Percentiles rank a stretch among this genome's conserved stretches.
These are phyloP conservation scores for Fraxinus albicans DNA, from an alignment of 305 asterid genomes.

Conservation along the genomic window DNA sequence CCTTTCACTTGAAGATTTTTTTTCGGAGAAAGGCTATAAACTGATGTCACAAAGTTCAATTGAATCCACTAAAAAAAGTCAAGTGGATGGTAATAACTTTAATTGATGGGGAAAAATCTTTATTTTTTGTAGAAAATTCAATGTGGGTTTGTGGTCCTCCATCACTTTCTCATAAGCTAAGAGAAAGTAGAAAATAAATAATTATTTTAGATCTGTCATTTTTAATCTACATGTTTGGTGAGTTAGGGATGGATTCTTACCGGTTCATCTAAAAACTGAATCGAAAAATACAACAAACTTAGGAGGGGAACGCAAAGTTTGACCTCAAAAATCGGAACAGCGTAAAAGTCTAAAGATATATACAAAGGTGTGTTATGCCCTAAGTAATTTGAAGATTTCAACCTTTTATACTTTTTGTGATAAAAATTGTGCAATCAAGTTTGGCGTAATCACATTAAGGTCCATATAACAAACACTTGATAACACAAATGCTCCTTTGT, in stretches of 20 bases:
- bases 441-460: not conserved
- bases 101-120: not conserved
- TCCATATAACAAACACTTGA: constrained; percentile 22
- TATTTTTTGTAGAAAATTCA: constrained; percentile 7
- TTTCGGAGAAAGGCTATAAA: not conserved
- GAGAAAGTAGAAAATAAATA: constrained; percentile 18
- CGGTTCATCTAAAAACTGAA: not conserved
- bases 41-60: not conserved
- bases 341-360: not conserved
- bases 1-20: not conserved
- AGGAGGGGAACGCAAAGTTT: not conserved
- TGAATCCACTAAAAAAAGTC: not conserved
- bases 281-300: constrained; percentile 8
- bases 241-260: not conserved
- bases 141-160: constrained; percentile 71
- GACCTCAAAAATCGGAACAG: not conserved
- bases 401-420: constrained; percentile 7
- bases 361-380: not conserved
- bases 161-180: constrained; percentile 31
- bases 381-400: not conserved
- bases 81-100: constrained; percentile 17
- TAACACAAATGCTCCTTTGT: not conserved
- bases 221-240: not conserved
- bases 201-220: not conserved
- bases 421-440: constrained; percentile 13